Evolutionary conservation across 805 yeast species (phyloP), one percentile per base, ranked within the genome.

Genomic region (Torulaspora gathmanii): DNA sequence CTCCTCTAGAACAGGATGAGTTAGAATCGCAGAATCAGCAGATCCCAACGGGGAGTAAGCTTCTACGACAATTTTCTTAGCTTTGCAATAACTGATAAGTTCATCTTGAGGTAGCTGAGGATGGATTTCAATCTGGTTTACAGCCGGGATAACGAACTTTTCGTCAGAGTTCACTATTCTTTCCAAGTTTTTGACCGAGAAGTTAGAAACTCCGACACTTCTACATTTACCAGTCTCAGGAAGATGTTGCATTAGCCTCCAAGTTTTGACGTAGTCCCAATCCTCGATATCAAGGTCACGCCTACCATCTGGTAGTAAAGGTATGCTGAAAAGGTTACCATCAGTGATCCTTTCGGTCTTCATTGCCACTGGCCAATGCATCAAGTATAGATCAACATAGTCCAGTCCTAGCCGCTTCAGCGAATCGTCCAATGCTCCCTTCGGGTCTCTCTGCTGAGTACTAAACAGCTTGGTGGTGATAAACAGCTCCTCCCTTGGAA

Each of bases 31-130:
- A 10, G 82, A 73, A 47, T 72, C 75, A 8, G 70, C 64, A 26
- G 82, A 73, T 5, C 89, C 91, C 55, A 86, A 71, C 22, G 95
- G 93, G 27, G 87, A 80, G 67, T 85, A 87, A 6, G 95, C 95
- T 62, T 83, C 82, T 42, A 83, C 63, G 29, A 71, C 63, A 48
- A 83, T 80, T 47, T 71, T 77, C 48, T 83, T 70, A 22, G 65
- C 57, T 42, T 71, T 67, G 63, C 80, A 72, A 64, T 58, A 82
- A 25, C 75, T 72, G 37, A 75, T 58, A 52, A 86, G 69, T 50
- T 80, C 79, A 8, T 64, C 68, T 63, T 85, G 91, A 38, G 86
- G 86, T 47, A 83, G 70, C 51, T 73, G 75, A 37, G 89, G 88
- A 64, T 86, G 95, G 33, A 79, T 66, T 69, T 87, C 95, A 49